Conservation (phyloP, 192 early-diverging fungal species). For the Coemansia sp. region DNA sequence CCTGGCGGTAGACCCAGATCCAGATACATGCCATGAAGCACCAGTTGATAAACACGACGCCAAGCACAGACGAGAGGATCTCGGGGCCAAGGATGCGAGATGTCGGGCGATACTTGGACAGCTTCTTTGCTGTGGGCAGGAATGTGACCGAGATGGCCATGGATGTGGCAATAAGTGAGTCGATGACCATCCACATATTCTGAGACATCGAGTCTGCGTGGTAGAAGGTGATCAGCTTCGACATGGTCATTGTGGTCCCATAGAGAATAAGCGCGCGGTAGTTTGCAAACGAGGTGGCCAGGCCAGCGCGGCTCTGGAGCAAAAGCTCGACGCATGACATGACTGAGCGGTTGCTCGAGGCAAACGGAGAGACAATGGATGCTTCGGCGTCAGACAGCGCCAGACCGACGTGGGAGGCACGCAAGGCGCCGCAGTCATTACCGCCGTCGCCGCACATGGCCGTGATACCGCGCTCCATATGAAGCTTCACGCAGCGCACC, state of each 20-base stretch:
- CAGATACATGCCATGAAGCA: conserved; percentile 58
- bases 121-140: conserved; percentile 55
- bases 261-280: conserved; percentile 52
- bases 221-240: conserved; percentile 66
- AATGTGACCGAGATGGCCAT: conserved; percentile 64
- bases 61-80: conserved; percentile 61
- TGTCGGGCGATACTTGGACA: conserved; percentile 62
- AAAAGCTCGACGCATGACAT: conserved; percentile 57
- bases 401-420: conserved; percentile 76
- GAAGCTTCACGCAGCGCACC: conserved; percentile 69
- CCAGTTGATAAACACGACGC: conserved; percentile 65
- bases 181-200: conserved; percentile 70
- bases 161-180: conserved; percentile 62
- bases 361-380: conserved; percentile 80
- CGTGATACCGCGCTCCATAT: conserved; percentile 73
- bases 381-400: conserved; percentile 79
- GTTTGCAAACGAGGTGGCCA: conserved; percentile 12
- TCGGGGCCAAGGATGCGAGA: conserved; percentile 69
- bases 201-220: conserved; percentile 61
- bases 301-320: conserved; percentile 48
- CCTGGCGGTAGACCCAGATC: conserved; percentile 55
- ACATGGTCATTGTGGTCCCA: conserved; percentile 66
- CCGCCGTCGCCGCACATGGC: conserved; percentile 88
- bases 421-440: conserved; percentile 82
- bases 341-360: conserved; percentile 63